A percentile compares a stretch with the other conserved stretches of the same genome.
phyloP scores from a whole-genome alignment of 441 rosid genomes.

The Aquilaria agallochum region DNA sequence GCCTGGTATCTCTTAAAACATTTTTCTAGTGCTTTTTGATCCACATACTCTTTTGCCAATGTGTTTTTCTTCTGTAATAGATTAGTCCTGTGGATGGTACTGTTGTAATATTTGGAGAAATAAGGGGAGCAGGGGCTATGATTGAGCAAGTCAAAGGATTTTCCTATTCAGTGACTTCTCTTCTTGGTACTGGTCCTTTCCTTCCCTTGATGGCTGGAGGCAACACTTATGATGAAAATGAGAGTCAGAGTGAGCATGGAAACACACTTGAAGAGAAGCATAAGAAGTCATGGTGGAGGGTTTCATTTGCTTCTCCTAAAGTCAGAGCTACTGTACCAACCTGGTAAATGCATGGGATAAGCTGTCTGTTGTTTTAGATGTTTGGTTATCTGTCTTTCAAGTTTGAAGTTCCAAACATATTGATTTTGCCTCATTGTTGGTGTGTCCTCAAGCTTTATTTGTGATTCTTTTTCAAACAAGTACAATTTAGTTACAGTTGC shows the following conservation, averaged over 20 bases:
- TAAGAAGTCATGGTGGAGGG: constrained; percentile 75
- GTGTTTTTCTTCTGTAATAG: constrained; percentile 26
- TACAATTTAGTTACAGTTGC: too few relatives aligned
- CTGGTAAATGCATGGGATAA: constrained; percentile 30
- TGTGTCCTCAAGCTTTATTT: too few relatives aligned
- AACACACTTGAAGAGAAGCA: constrained; percentile 34
- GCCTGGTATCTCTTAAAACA: constrained; percentile 95
- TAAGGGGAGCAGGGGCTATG: constrained; percentile 75
- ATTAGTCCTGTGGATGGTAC: constrained; percentile 97
- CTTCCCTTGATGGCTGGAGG: constrained; percentile 61
- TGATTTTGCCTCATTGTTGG: too few relatives aligned
- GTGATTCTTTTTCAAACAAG: too few relatives aligned
- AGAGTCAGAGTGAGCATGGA: constrained; percentile 24
- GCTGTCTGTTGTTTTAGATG: too few relatives aligned
- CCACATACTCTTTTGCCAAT: constrained; percentile 17
- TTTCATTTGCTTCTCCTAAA: constrained; percentile 85
- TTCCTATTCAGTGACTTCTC: constrained; percentile 81
- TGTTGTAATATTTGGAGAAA: constrained; percentile 76
- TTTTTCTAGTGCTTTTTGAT: constrained; percentile 26
- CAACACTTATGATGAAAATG: constrained; percentile 25
- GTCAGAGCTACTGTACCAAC: constrained; percentile 46
- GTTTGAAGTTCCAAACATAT: too few relatives aligned
- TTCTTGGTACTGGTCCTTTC: constrained; percentile 74
- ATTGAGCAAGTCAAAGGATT: constrained; percentile 97
- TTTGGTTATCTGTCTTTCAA: too few relatives aligned